Evolutionary conservation across 2,329 filamentous ascomycete species (phyloP), one percentile per base, ranked within the genome.

Genomic region (Diaporthe vaccinii): DNA sequence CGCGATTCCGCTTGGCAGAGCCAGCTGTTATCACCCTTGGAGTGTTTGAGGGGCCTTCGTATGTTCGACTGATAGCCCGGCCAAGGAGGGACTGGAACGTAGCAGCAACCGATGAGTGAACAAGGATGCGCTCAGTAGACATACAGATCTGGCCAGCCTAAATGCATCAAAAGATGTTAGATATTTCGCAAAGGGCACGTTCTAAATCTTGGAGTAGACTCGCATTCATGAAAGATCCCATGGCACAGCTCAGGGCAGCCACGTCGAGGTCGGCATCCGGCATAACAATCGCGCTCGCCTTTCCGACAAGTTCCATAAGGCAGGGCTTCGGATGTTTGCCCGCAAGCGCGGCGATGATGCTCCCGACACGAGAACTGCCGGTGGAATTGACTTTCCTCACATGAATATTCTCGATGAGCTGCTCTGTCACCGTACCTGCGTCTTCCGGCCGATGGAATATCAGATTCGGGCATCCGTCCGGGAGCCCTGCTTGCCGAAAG

Each of bases 301-400:
- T 89, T 39, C 87, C 87, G 12, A 87, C 87, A 3, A 89, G 83
- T 78, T 89, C 87, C 65, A 89, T 80, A 12, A 87, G 79, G 2
- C 85, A 80, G 1, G 86, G 86, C 79, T 87, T 89, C n/a, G 88
- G 79, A 61, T 84, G 76, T 62, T 80, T 81, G 2, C 82, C 85
- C 0, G 84, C 83, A 15, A 79, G 78, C 1, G 78, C 77, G 2
- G 83, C 84, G 53, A 88, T 83, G 12, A 83, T 82, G n/a, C 82
- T 78, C 1, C 87, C 87, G 1, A 88, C 84, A 2, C 77, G 75
- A 2, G 84, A 83, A n/a, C 82, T 84, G 28, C 86, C 86, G 0
- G 84, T 88, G 76, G 88, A 88, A 74, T 85, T 85, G 75, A 85
- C 79, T 75, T 87, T 87, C 17, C 80, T 79, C 9, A 87, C 81